Evolutionary conservation across 495 filamentous ascomycete genomes (phyloP).

Genomic region (Penicilliopsis zonata): DNA sequence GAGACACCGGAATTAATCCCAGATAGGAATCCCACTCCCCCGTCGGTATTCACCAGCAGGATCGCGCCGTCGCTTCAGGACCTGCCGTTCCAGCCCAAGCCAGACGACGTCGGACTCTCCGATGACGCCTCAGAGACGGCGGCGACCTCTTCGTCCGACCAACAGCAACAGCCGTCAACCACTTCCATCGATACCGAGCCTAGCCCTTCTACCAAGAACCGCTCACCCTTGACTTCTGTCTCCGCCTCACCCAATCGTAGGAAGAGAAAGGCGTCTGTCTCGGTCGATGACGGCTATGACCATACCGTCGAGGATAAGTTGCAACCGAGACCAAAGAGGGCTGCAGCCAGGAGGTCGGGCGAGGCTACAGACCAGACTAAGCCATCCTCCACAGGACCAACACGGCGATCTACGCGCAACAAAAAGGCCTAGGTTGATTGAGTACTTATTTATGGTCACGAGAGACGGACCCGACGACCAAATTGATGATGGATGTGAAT

Average conservation of each 20-base stretch:
- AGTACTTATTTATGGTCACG: too few species aligned
- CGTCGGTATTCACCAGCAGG: not conserved
- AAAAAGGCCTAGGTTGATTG: too few species aligned
- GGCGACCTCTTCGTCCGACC: not conserved
- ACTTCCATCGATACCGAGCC: not conserved
- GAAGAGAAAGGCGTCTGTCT: constrained; percentile 27
- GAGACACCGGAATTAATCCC: not conserved
- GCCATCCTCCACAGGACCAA: constrained; percentile 11
- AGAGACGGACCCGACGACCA: too few species aligned
- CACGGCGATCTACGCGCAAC: constrained; percentile 24
- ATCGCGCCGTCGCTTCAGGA: not conserved
- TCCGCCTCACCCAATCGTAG: constrained; percentile 9
- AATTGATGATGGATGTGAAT: too few species aligned
- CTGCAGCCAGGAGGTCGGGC: constrained; percentile 14
- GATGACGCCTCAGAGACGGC: not conserved
- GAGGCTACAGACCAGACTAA: constrained; percentile 3
- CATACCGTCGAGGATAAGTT: constrained; percentile 1
- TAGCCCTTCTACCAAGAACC: not conserved
- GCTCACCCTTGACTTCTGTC: not conserved
- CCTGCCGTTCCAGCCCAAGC: not conserved
- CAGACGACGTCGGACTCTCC: not conserved
- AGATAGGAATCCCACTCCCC: not conserved
- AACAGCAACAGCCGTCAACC: not conserved
- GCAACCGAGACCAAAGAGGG: constrained; percentile 15
- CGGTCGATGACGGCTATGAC: constrained; percentile 8